Base-by-base conservation (phyloP, 805 yeast species). In the Brettanomyces sp. region DNA sequence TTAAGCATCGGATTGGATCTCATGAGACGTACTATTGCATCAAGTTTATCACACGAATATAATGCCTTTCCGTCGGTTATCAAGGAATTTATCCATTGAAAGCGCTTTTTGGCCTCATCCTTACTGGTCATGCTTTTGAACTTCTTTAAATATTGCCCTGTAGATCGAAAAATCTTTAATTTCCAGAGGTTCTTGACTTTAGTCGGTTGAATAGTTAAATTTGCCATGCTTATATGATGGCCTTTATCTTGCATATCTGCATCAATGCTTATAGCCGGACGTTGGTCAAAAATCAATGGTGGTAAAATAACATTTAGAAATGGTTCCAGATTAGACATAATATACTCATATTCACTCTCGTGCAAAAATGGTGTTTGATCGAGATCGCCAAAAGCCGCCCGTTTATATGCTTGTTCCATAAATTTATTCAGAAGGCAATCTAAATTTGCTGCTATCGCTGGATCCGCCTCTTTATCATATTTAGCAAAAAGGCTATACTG, bases 51-150 rank as follows among this genome's bases (percentile, higher is more conserved):
- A 37, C 53, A 54, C 21, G 52, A 39, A 42, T 46, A 59, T 7
- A 59, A 21, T 5, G 45, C 44, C 7, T 47, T 47, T 7, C 60
- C 60, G 49, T 59, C 63, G 5, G 60, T 57, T 6, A 59, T 47
- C 2, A 58, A 23, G 2, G 47, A 45, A 24, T 58, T 58, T 28
- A 59, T 42, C 42, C 52, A 50, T 9, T 43, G 33, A 2, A 58
- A 36, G 39, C 62, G 47, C 6, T 43, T 36, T 5, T 35, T 23
- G 24, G 52, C 52, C 23, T 47, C 14, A 23, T 41, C 41, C 8
- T 21, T 32, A 11, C 43, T 43, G 24, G 57, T 55, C 11, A 56
- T 46, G 22, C 46, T 48, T 9, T 50, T 48, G 37, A 58, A 54
- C 28, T 39, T 28, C 1, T 43, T 39, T 25, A 45, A 40, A 41